Percentiles rank a stretch among this genome's conserved stretches.
Conservation (phyloP, 208 protist species). For the Trypanosoma conorhini region DNA sequence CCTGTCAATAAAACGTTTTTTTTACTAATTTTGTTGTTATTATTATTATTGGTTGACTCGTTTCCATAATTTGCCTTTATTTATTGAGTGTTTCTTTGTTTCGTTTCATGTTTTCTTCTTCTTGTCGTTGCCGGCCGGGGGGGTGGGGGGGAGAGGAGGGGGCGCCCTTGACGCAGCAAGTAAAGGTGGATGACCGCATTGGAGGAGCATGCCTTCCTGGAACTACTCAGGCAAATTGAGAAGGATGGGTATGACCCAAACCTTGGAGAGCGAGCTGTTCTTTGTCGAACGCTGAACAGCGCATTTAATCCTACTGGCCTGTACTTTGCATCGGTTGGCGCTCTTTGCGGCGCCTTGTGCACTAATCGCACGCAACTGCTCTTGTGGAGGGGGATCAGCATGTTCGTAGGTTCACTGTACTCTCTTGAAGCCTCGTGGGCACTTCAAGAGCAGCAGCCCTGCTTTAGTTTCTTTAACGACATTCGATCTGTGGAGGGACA, state of each 20-base stretch:
- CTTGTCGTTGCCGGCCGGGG: conserved; percentile 9
- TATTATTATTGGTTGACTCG: not conserved
- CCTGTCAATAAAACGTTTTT: not conserved
- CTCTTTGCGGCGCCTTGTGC: conserved; percentile 23
- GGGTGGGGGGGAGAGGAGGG: not conserved
- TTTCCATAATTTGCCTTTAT: conserved; percentile 2
- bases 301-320: conserved; percentile 34
- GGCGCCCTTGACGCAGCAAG: not conserved
- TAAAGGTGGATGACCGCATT: not conserved
- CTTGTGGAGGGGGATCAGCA: conserved; percentile 10
- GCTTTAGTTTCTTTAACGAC: conserved; percentile 38
- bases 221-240: conserved; percentile 24
- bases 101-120: conserved; percentile 4
- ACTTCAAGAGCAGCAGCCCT: conserved; percentile 30
- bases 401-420: conserved; percentile 28
- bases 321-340: conserved; percentile 33
- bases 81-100: conserved; percentile 14
- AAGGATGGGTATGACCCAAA: conserved; percentile 29
- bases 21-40: not conserved
- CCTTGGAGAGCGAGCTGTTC: conserved; percentile 31
- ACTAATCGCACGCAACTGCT: not conserved
- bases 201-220: conserved; percentile 36
- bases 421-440: conserved; percentile 37
- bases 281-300: conserved; percentile 37
- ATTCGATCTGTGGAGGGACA: conserved; percentile 34